A percentile compares a stretch with the other conserved stretches of the same genome.
These are phyloP conservation scores for Pholiota conissans DNA, from an alignment of 768 basidiomycete genomes.

Conservation along the genomic window DNA sequence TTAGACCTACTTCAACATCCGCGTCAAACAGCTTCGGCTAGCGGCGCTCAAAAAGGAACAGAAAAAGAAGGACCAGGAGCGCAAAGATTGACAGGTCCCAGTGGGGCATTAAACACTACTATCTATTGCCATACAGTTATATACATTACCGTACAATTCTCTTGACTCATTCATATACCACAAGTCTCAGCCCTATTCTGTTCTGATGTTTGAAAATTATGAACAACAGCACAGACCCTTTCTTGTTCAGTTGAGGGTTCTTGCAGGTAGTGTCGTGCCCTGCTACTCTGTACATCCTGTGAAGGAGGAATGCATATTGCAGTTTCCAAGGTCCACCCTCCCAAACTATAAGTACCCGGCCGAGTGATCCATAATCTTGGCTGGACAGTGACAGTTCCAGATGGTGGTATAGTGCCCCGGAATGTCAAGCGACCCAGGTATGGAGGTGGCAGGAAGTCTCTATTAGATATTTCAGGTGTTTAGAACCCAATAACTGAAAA, in stretches of 20 bases:
- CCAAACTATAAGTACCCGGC: conserved; percentile 65
- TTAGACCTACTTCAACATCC: conserved; percentile 75
- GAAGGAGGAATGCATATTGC: conserved; percentile 18
- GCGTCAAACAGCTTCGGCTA: conserved; percentile 61
- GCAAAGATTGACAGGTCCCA: conserved; percentile 12
- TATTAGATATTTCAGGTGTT: conserved; percentile 17
- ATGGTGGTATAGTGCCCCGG: conserved; percentile 57
- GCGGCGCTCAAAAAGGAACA: conserved; percentile 51
- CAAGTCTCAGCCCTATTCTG: conserved; percentile 7
- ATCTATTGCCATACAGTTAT: neutral
- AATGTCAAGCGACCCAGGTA: conserved; percentile 71
- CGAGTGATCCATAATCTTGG: conserved; percentile 60
- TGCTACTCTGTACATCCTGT: conserved; percentile 5
- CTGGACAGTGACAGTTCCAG: conserved; percentile 39
- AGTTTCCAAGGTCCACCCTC: conserved; percentile 70
- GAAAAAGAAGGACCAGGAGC: conserved; percentile 28
- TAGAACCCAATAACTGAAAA: neutral
- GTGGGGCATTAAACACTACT: neutral
- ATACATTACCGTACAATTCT: neutral
- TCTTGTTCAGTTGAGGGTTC: conserved; percentile 23
- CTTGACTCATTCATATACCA: conserved; percentile 2
- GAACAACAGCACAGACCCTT: conserved; percentile 30
- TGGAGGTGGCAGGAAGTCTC: conserved; percentile 46
- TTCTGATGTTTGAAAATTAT: conserved; percentile 21
- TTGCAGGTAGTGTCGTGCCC: conserved; percentile 37